These are phyloP conservation scores for Geoglossum glabrum DNA, from an alignment of 495 filamentous ascomycete species.

Conservation along the genomic window DNA sequence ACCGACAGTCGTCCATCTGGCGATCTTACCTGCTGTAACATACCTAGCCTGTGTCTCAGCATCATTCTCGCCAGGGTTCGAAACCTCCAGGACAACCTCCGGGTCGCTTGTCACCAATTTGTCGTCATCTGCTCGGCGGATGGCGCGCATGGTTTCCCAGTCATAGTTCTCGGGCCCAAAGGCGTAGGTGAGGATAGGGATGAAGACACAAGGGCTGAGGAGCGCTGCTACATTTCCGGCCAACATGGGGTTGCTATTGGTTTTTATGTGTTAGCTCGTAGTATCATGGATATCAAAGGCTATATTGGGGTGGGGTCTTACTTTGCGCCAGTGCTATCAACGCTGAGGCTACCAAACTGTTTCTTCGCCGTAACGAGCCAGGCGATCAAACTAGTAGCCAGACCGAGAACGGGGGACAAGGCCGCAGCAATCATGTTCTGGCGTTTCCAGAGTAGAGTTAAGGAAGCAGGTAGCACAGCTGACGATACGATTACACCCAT, in stretches of 20 bases:
- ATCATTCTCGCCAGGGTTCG: conserved; percentile 40
- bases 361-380: conserved; percentile 84
- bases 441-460: conserved; percentile 63
- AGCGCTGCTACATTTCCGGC: conserved; percentile 71
- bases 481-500: conserved; percentile 86
- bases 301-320: conserved; percentile 13
- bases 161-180: conserved; percentile 72
- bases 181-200: conserved; percentile 56
- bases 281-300: not conserved
- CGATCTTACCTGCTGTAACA: conserved; percentile 52
- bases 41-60: too few species aligned
- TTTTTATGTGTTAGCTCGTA: not conserved
- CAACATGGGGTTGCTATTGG: conserved; percentile 56
- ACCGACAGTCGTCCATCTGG: conserved; percentile 51
- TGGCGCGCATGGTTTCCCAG: conserved; percentile 68
- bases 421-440: conserved; percentile 68
- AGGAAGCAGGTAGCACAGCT: conserved; percentile 63
- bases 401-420: conserved; percentile 55
- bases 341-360: conserved; percentile 50
- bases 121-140: conserved; percentile 73
- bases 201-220: conserved; percentile 57
- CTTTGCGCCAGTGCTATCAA: conserved; percentile 60
- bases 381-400: conserved; percentile 55
- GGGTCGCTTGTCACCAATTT: conserved; percentile 29
- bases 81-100: conserved; percentile 39